Conservation (phyloP, 208 protist genomes). For the Strigomonas culicis region DNA sequence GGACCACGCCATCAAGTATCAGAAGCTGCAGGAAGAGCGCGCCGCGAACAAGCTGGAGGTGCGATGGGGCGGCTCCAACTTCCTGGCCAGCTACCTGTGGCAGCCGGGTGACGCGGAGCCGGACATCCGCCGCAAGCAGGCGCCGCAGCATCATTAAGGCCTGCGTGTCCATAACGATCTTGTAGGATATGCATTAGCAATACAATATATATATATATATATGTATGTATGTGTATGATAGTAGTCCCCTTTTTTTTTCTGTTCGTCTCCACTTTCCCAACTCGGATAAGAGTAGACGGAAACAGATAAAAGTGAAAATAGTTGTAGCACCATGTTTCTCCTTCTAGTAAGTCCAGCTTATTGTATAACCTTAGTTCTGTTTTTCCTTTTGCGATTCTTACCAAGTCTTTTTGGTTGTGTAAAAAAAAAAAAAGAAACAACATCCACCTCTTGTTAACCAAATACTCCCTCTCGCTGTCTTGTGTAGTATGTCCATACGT, state of each 20-base stretch:
- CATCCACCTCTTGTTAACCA: background rate
- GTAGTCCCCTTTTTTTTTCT: slow-evolving; percentile 13
- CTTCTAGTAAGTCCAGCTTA: background rate
- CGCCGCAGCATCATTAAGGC: slow-evolving; percentile 38
- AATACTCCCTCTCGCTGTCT: too few species aligned
- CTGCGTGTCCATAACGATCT: too few species aligned
- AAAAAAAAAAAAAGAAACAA: slow-evolving; percentile 12
- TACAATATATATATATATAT: background rate
- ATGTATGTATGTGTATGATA: slow-evolving; percentile 6
- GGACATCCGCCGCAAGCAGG: slow-evolving; percentile 78
- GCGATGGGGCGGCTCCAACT: slow-evolving; percentile 87
- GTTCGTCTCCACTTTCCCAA: background rate
- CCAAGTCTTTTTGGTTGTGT: background rate
- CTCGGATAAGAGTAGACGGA: too few species aligned
- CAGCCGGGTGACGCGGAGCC: slow-evolving; percentile 83
- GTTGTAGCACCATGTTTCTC: too few species aligned
- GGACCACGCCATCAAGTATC: slow-evolving; percentile 87
- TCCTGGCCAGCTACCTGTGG: slow-evolving; percentile 88
- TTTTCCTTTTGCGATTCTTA: slow-evolving; percentile 10
- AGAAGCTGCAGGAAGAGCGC: slow-evolving; percentile 75
- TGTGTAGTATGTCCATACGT: too few species aligned
- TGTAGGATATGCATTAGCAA: background rate
- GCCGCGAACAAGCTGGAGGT: slow-evolving; percentile 84
- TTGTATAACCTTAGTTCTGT: slow-evolving; percentile 6
- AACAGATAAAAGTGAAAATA: too few species aligned